Evolutionary conservation across 768 basidiomycete species (phyloP).

Genomic region (Phlebiopsis flavidoalba): DNA sequence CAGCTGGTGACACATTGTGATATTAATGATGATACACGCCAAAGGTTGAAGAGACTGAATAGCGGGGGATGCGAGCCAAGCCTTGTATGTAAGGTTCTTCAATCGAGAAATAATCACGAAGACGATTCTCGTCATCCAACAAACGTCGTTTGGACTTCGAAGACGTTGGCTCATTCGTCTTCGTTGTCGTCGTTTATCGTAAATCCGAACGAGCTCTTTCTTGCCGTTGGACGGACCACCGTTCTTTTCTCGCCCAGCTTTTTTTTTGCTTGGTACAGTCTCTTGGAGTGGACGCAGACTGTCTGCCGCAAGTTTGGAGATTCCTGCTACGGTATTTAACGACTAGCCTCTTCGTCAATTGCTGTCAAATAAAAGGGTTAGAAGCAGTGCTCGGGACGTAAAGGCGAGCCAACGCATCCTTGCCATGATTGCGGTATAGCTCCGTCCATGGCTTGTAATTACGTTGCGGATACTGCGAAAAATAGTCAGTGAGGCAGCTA

Average conservation of each 20-base stretch:
- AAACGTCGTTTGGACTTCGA: neutral
- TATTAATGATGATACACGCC: neutral
- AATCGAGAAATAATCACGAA: neutral
- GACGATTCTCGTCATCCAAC: neutral
- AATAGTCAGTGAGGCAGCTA: neutral
- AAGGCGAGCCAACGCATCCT: slow-evolving; percentile 22
- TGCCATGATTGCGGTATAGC: slow-evolving; percentile 49
- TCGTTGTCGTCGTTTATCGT: no score
- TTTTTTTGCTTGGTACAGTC: neutral
- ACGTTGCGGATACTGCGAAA: slow-evolving; percentile 47
- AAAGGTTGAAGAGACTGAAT: neutral
- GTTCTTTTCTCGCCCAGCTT: slow-evolving; percentile 1
- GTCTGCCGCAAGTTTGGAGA: no score
- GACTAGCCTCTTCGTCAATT: neutral
- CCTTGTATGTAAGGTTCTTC: neutral
- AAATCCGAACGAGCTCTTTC: neutral
- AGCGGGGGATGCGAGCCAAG: neutral
- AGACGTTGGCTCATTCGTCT: neutral
- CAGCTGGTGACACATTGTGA: neutral
- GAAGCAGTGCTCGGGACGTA: neutral
- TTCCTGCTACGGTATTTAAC: neutral
- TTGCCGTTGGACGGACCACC: neutral
- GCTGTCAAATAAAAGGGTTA: neutral
- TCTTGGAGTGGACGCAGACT: neutral
- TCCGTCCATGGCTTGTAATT: slow-evolving; percentile 57